Evolutionary conservation across 2,329 filamentous ascomycete genomes (phyloP), one percentile per base, ranked within the genome.

Genomic region (Coniochaeta sp.): DNA sequence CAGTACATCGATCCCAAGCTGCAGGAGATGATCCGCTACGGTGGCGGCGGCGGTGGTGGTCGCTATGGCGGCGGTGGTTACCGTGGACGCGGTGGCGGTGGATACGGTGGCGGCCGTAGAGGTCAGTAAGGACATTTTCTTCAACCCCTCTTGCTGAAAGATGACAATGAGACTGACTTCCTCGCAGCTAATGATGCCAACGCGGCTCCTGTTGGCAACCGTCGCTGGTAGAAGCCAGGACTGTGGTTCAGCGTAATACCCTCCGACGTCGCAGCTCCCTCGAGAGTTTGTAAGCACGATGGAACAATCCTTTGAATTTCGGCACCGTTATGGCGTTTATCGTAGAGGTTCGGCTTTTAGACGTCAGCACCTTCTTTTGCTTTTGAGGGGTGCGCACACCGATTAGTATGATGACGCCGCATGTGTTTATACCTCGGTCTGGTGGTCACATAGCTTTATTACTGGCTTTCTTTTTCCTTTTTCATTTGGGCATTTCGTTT

Each of bases 1-100:
- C 94, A 99, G 78, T 87, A 95, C 73, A 91, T 99, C 71, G 94
- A 97, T 65, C 94, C 94, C 66, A 87, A 91, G 70, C 86, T 99
- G 57, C 84, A 85, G 57, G 94, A 99, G 79, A 97, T 99, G 94
- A 85, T 83, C 61, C 88, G 94, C 70, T 97, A 91, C 68, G 83
- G 90, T 60, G 89, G 91, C 57, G 89, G 89, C 53, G 90, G 90
- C 54, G 87, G 87, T 51, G 82, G 86, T 57, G 83, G 87, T 60
- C 83, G 88, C 64, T 80, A 86, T 58, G 85, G 82, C 63, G 83
- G 86, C 64, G 83, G 88, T 63, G 28, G 47, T 27, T 86, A 86
- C 67, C 83, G 86, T 60, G 80, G 82, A 60, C 77, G 84, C 59
- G 72, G 73, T 56, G 67, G 67, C 51, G 64, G 63, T 55, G 63